A percentile compares a stretch with the other conserved stretches of the same genome.
Conservation (phyloP, 805 yeast genomes). For the Myxozyma sirexii region DNA sequence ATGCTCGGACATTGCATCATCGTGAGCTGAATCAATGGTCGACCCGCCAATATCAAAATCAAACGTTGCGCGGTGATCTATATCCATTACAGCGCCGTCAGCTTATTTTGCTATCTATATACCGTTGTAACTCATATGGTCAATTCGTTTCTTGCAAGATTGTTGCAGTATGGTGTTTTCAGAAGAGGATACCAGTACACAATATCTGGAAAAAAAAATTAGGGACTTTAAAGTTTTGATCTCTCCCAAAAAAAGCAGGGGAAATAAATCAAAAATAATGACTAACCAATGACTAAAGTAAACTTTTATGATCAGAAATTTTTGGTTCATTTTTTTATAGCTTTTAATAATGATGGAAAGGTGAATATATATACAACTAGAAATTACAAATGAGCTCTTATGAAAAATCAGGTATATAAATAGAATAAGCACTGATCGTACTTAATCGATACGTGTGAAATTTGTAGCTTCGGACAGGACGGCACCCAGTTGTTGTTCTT, state of each 20-base stretch:
- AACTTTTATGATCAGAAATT: background rate
- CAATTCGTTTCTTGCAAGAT: background rate
- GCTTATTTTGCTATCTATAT: too few species aligned
- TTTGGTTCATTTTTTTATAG: too few species aligned
- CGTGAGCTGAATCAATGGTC: background rate
- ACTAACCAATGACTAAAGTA: background rate
- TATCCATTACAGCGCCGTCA: conserved; percentile 1
- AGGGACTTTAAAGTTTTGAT: conserved; percentile 9
- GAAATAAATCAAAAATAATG: background rate
- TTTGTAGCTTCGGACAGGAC: too few species aligned
- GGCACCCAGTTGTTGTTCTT: background rate
- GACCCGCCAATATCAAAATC: background rate
- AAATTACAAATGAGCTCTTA: too few species aligned
- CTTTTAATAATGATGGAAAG: too few species aligned
- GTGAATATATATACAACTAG: too few species aligned
- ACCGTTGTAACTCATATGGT: background rate
- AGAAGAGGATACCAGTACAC: too few species aligned
- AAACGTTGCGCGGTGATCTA: background rate
- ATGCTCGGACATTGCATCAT: background rate
- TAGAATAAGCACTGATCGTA: too few species aligned
- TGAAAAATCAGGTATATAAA: too few species aligned
- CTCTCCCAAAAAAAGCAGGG: background rate
- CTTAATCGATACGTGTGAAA: too few species aligned
- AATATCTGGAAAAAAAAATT: conserved; percentile 4
- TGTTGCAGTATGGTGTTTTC: background rate